Evolutionary conservation across 192 early-diverging fungal genomes (phyloP).

Genomic region (Rhizoclosmatium globosum): DNA sequence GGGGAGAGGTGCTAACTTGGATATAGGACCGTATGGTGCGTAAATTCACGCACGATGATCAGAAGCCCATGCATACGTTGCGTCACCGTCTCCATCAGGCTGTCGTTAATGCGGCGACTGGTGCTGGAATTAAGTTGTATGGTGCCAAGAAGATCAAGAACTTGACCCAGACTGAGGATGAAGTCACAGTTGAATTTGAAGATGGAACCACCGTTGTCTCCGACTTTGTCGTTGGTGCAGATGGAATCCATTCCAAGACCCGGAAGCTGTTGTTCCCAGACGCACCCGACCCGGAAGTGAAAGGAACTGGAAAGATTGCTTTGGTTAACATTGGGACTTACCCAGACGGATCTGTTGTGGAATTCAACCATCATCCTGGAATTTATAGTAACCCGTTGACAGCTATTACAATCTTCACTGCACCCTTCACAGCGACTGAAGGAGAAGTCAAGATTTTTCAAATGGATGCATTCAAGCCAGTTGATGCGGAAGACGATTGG

Average conservation of each 20-base stretch:
- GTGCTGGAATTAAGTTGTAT: background rate
- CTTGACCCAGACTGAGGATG: background rate
- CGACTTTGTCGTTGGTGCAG: slow-evolving; percentile 18
- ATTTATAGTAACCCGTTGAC: background rate
- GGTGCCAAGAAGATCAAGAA: slow-evolving; percentile 10
- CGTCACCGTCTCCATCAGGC: background rate
- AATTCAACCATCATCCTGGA: background rate
- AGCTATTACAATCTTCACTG: too few species aligned
- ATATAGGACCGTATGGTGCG: background rate
- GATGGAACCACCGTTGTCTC: background rate
- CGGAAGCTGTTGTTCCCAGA: slow-evolving; percentile 4
- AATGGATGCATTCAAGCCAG: background rate
- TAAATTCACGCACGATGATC: background rate
- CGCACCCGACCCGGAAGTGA: background rate
- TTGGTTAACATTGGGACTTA: background rate
- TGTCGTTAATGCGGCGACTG: background rate
- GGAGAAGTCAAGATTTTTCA: background rate
- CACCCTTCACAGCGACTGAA: too few species aligned
- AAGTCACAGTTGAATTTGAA: slow-evolving; percentile 8
- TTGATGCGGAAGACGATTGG: slow-evolving; percentile 2
- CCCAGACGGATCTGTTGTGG: background rate
- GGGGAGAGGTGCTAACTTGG: too few species aligned
- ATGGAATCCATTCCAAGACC: slow-evolving; percentile 9
- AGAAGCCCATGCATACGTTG: background rate
- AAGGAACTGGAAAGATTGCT: background rate